phyloP scores from a whole-genome alignment of 2,329 filamentous ascomycete species.

The Calycina marina region DNA sequence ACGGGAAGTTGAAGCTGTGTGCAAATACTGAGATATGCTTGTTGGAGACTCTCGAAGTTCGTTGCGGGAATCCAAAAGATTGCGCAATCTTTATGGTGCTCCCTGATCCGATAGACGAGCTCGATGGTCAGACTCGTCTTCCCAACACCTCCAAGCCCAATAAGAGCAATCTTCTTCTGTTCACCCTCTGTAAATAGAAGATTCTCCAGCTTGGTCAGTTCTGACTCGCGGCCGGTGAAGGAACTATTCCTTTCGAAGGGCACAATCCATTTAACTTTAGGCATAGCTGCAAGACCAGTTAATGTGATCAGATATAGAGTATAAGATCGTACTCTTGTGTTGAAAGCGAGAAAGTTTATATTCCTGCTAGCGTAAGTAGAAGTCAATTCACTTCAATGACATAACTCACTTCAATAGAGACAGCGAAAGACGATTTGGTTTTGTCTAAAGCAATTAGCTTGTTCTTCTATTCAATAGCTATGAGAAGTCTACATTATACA shows the following conservation, averaged over 20 bases:
- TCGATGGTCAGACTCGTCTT: neutral
- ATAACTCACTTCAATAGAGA: neutral
- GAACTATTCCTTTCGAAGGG: neutral
- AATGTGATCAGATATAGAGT: neutral
- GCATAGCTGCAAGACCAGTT: too few species aligned
- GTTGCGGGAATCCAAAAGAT: slow-evolving; percentile 1
- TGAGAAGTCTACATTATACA: neutral
- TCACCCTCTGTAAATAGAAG: neutral
- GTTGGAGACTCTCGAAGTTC: neutral
- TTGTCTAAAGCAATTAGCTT: neutral
- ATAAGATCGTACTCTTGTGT: neutral
- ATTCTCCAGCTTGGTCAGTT: neutral
- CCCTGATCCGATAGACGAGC: neutral
- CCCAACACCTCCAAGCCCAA: neutral
- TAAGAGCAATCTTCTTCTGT: neutral
- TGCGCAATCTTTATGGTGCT: neutral
- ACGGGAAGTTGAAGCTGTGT: neutral
- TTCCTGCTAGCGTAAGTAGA: too few species aligned
- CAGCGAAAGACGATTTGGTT: neutral
- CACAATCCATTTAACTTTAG: neutral
- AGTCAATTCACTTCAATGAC: too few species aligned
- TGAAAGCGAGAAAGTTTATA: too few species aligned
- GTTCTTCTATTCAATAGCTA: neutral
- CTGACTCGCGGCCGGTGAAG: neutral
- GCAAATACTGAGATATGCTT: neutral